These are phyloP conservation scores for Scytalidium sp. DNA, from an alignment of 2,329 filamentous ascomycete species.

Conservation along the genomic window DNA sequence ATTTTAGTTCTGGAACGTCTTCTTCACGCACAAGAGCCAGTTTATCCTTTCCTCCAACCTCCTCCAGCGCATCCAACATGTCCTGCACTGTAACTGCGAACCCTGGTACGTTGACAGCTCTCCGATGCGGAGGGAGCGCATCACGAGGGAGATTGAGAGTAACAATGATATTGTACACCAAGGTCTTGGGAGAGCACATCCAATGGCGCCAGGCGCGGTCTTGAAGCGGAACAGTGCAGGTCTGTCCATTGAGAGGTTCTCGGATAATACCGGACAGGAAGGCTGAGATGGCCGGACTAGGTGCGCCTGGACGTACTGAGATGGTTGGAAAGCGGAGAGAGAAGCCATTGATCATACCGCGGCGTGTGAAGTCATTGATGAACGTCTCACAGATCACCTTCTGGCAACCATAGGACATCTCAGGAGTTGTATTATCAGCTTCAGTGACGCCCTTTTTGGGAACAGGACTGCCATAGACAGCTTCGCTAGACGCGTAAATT, in stretches of 20 bases:
- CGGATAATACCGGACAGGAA: constrained; percentile 60
- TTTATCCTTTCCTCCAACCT: constrained; percentile 38
- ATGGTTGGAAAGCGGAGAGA: constrained; percentile 56
- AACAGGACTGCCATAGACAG: constrained; percentile 54
- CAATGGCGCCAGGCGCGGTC: constrained; percentile 24
- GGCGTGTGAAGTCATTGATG: constrained; percentile 52
- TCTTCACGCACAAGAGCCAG: constrained; percentile 48
- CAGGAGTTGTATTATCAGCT: constrained; percentile 44
- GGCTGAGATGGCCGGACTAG: constrained; percentile 56
- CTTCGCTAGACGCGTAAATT: constrained; percentile 55
- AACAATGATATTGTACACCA: constrained; percentile 51
- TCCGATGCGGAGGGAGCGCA: constrained; percentile 40
- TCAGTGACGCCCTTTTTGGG: constrained; percentile 43
- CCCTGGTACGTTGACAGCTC: constrained; percentile 56
- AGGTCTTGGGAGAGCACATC: constrained; percentile 48
- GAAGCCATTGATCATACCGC: constrained; percentile 53
- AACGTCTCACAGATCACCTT: constrained; percentile 59
- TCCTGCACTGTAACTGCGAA: constrained; percentile 52
- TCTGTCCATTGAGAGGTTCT: constrained; percentile 51
- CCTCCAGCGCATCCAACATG: constrained; percentile 12
- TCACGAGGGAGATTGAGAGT: constrained; percentile 34
- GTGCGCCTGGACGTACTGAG: constrained; percentile 55
- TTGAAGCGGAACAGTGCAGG: constrained; percentile 47
- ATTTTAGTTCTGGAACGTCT: constrained; percentile 46
- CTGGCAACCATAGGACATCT: constrained; percentile 56